Percentiles rank a stretch among this genome's conserved stretches.
These are phyloP conservation scores for Polyrhizophydium stewartii DNA, from an alignment of 371 early-diverging fungal species.

Conservation along the genomic window DNA sequence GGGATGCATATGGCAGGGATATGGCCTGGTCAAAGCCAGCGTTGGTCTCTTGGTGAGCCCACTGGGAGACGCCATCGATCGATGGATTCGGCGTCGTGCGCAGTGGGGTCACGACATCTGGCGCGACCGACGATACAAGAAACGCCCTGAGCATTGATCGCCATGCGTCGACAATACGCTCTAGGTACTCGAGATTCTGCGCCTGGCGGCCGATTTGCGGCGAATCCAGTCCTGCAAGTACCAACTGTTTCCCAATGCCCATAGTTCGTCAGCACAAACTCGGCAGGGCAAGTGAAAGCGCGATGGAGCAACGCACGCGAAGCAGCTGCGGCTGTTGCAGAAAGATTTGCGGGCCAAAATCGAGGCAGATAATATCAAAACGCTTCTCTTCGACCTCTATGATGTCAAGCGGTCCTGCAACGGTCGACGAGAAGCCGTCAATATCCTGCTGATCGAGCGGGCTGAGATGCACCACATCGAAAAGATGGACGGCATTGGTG, in stretches of 20 bases:
- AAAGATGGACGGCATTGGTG: conserved; percentile 15
- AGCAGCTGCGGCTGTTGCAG: conserved; percentile 23
- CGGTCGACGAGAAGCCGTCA: conserved; percentile 10
- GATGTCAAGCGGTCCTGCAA: conserved; percentile 5
- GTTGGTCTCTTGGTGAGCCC: conserved; percentile 1
- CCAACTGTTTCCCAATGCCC: neutral
- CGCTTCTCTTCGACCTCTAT: conserved; percentile 13
- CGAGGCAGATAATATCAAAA: conserved; percentile 19
- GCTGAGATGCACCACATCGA: conserved; percentile 18
- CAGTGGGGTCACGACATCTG: conserved; percentile 9
- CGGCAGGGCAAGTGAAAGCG: neutral
- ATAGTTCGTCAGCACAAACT: neutral
- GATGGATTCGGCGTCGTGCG: conserved; percentile 21
- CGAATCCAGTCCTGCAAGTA: conserved; percentile 9
- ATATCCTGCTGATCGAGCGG: conserved; percentile 20
- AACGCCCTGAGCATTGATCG: neutral
- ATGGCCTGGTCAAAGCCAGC: conserved; percentile 6
- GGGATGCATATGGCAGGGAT: conserved; percentile 18
- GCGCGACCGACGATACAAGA: neutral
- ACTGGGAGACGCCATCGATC: neutral
- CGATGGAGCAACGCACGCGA: conserved; percentile 3
- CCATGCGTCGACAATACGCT: conserved; percentile 6
- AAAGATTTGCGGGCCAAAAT: conserved; percentile 26
- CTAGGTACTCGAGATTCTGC: conserved; percentile 10
- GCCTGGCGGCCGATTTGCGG: neutral